A percentile compares a stretch with the other conserved stretches of the same genome.
These are phyloP conservation scores for Daldinia concentrica DNA, from an alignment of 495 filamentous ascomycete genomes.

Conservation along the genomic window DNA sequence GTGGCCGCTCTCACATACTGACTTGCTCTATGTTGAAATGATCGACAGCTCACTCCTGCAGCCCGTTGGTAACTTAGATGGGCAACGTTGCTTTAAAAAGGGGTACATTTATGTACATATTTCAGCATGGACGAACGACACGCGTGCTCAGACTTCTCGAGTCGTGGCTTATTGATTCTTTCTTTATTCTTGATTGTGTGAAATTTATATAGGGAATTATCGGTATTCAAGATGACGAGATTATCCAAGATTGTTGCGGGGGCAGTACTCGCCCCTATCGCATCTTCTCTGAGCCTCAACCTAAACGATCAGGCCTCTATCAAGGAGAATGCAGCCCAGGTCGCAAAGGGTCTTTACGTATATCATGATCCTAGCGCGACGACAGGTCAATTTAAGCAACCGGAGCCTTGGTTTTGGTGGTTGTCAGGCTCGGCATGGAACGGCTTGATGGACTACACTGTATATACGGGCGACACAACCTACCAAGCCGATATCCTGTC, in stretches of 20 bases:
- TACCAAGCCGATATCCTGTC: constrained; percentile 76
- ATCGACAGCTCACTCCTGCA: constrained; percentile 26
- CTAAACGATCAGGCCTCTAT: constrained; percentile 45
- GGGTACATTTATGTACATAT: constrained; percentile 12
- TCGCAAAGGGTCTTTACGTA: constrained; percentile 65
- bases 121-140: constrained; percentile 12
- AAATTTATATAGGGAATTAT: background rate
- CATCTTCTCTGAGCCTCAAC: constrained; percentile 34
- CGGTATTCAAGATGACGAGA: constrained; percentile 36
- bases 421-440: constrained; percentile 79
- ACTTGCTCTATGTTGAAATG: constrained; percentile 31
- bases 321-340: constrained; percentile 52
- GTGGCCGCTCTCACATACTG: constrained; percentile 10
- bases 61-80: constrained; percentile 22
- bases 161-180: background rate
- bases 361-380: constrained; percentile 73
- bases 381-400: constrained; percentile 70
- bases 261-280: constrained; percentile 17
- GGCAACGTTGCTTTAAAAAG: constrained; percentile 35
- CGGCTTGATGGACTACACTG: constrained; percentile 83
- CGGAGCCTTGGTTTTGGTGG: constrained; percentile 85
- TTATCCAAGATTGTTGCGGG: constrained; percentile 23
- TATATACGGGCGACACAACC: constrained; percentile 76
- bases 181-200: background rate
- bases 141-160: background rate